Percentiles rank a stretch among this genome's conserved stretches.
Evolutionary conservation across 257 asterid genomes (phyloP).

Genomic region (Scutellaria barbata): DNA sequence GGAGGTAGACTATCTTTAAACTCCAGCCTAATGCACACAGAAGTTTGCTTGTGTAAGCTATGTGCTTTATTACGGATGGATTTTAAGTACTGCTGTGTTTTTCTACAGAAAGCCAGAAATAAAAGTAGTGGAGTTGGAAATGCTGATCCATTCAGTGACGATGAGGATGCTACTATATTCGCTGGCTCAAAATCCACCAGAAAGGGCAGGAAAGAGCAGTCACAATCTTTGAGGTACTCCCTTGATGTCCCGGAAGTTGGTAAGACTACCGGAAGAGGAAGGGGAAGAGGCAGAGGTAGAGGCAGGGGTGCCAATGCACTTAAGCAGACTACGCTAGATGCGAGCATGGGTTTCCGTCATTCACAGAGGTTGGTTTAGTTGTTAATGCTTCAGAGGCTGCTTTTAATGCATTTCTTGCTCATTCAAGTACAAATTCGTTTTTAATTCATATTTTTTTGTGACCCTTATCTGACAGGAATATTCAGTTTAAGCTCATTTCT

Average conservation of each 20-base stretch:
- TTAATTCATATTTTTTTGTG: slow-evolving; percentile 7
- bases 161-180: slow-evolving; percentile 62
- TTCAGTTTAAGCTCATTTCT: slow-evolving; percentile 17
- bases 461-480: background rate
- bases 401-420: slow-evolving; percentile 2
- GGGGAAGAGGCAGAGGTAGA: slow-evolving; percentile 75
- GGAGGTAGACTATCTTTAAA: slow-evolving; percentile 50
- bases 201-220: slow-evolving; percentile 64
- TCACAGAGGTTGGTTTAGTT: slow-evolving; percentile 72
- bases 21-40: slow-evolving; percentile 22
- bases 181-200: slow-evolving; percentile 61
- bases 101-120: slow-evolving; percentile 52
- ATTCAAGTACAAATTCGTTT: background rate
- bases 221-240: slow-evolving; percentile 67
- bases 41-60: slow-evolving; percentile 27
- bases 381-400: slow-evolving; percentile 22
- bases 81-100: slow-evolving; percentile 24
- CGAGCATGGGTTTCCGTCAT: slow-evolving; percentile 72
- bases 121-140: slow-evolving; percentile 54
- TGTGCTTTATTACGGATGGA: slow-evolving; percentile 20
- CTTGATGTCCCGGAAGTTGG: slow-evolving; percentile 58
- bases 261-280: slow-evolving; percentile 79
- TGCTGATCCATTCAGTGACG: slow-evolving; percentile 82
- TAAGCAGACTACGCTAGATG: slow-evolving; percentile 93
- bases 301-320: slow-evolving; percentile 71